phyloP scores from a whole-genome alignment of 192 early-diverging fungal species.

The Pilobolus umbonatus region DNA sequence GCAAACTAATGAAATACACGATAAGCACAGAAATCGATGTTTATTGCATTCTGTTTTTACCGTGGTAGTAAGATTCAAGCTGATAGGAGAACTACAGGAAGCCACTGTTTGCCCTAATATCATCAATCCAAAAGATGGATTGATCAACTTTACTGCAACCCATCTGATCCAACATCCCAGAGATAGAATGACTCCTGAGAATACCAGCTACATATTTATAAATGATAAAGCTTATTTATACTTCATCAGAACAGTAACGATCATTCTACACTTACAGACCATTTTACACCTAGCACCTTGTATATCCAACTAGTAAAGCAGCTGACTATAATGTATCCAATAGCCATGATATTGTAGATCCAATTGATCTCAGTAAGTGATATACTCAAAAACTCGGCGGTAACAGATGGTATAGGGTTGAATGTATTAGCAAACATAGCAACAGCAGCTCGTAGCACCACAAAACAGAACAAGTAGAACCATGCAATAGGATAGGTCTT shows the following conservation, averaged over 20 bases:
- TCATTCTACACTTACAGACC: slow-evolving; percentile 16
- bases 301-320: slow-evolving; percentile 32
- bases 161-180: slow-evolving; percentile 29
- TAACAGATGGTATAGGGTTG: slow-evolving; percentile 25
- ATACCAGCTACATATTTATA: slow-evolving; percentile 28
- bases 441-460: slow-evolving; percentile 17
- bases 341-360: slow-evolving; percentile 24
- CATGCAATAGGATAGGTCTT: slow-evolving; percentile 35
- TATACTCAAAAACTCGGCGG: slow-evolving; percentile 18
- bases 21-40: background rate
- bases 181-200: slow-evolving; percentile 21
- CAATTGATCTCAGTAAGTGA: slow-evolving; percentile 30
- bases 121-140: slow-evolving; percentile 23
- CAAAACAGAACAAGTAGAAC: slow-evolving; percentile 18
- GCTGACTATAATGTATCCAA: slow-evolving; percentile 23
- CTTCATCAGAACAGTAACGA: background rate
- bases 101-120: slow-evolving; percentile 28
- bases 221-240: no score
- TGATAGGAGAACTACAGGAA: slow-evolving; percentile 21
- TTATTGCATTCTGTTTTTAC: slow-evolving; percentile 5
- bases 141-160: slow-evolving; percentile 16
- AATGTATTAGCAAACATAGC: slow-evolving; percentile 29
- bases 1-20: slow-evolving; percentile 18
- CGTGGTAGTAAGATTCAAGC: slow-evolving; percentile 30
- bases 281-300: slow-evolving; percentile 26